Base-by-base conservation (phyloP, 345 rosid species). In the Ricinus communis region DNA sequence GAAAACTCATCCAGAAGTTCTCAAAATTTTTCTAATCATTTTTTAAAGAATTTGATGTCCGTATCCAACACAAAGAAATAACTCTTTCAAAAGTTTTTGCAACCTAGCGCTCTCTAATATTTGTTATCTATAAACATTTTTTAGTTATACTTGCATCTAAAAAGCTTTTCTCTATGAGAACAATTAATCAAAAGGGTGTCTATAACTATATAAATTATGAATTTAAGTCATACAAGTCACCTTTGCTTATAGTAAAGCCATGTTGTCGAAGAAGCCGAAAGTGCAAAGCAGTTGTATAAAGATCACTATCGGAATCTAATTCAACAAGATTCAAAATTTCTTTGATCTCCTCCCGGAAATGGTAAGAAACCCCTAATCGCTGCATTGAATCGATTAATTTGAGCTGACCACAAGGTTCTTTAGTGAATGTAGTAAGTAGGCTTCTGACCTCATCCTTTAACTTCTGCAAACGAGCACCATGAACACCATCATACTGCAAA, bases 211-310 rank as follows among this genome's bases (percentile, higher is more conserved):
- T n/a, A n/a, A n/a, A n/a, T n/a, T n/a, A n/a, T n/a, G n/a, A n/a
- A n/a, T n/a, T n/a, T n/a, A n/a, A n/a, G n/a, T n/a, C n/a, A n/a
- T n/a, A n/a, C n/a, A n/a, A n/a, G n/a, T n/a, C 38, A 63, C 66
- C 66, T 47, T 53, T 3, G 24, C n/a, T 50, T 1, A 70, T 27
- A 16, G 79, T 11, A n/a, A 55, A 46, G 30, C 47, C 79, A 10
- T 70, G 64, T 41, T 57, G 36, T 2, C 74, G 19, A 4, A 65
- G 63, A 50, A 76, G 68, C 27, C 75, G 67, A 43, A 76, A 76
- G 5, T 71, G 66, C 24, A 70, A 25, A 2, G 75, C 33, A 8
- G 62, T 50, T 25, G 36, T 27, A 5, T 64, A n/a, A 22, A 76
- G 80, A 71, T 76, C 68, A 8, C 28, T 5, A 22, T 7, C 11